These are phyloP conservation scores for Gloeostereum incarnatum DNA, from an alignment of 768 basidiomycete species.

Conservation along the genomic window DNA sequence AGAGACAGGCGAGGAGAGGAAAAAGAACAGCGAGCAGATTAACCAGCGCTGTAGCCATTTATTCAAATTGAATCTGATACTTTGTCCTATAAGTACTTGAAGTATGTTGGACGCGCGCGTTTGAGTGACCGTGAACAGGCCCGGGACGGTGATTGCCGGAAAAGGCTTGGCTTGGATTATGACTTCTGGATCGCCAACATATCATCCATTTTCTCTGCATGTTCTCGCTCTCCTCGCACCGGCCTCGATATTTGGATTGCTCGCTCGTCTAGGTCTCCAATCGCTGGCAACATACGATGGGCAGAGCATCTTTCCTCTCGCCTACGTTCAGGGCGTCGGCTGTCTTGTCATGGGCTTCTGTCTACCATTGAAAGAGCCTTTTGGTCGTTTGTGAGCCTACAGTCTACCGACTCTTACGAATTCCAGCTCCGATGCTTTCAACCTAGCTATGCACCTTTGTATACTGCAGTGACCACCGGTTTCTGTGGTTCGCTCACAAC, in stretches of 20 bases:
- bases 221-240: slow-evolving; percentile 70
- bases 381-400: slow-evolving; percentile 62
- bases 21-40: too few species aligned
- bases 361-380: slow-evolving; percentile 57
- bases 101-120: too few species aligned
- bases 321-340: slow-evolving; percentile 81
- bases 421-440: slow-evolving; percentile 4
- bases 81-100: too few species aligned
- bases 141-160: too few species aligned
- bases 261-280: slow-evolving; percentile 71
- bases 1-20: too few species aligned
- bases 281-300: slow-evolving; percentile 72
- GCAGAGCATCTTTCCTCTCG: slow-evolving; percentile 67
- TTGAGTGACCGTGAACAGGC: too few species aligned
- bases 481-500: slow-evolving; percentile 97
- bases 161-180: too few species aligned
- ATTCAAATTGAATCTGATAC: too few species aligned
- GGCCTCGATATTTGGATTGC: slow-evolving; percentile 75
- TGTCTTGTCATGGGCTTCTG: slow-evolving; percentile 89
- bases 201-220: slow-evolving; percentile 48
- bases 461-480: slow-evolving; percentile 83
- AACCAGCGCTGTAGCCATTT: too few species aligned
- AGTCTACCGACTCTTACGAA: neutral
- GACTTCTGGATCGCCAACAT: too few species aligned
- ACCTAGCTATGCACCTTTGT: slow-evolving; percentile 79